phyloP scores from a whole-genome alignment of 2,329 filamentous ascomycete species.

The Rutstroemia sp. region DNA sequence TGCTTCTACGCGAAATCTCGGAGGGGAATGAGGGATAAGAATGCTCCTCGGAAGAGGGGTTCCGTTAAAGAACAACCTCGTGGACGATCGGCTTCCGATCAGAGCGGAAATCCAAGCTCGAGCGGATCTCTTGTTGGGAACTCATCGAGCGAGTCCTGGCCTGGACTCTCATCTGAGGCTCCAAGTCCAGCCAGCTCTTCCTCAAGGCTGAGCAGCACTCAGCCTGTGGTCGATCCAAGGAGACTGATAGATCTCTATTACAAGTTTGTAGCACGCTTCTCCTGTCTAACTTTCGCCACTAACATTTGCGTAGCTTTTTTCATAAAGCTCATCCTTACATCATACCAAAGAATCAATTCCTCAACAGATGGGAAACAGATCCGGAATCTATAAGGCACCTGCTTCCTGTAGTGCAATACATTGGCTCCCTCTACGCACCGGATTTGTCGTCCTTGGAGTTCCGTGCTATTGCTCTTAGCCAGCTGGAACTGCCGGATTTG shows the following conservation, averaged over 20 bases:
- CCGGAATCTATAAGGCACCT: constrained; percentile 28
- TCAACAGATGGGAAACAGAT: constrained; percentile 27
- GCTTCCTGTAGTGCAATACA: constrained; percentile 30
- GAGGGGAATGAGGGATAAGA: constrained; percentile 33
- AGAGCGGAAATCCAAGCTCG: background rate
- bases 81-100: constrained; percentile 1
- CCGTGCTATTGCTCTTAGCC: constrained; percentile 22
- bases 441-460: constrained; percentile 29
- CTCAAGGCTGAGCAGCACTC: constrained; percentile 9
- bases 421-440: constrained; percentile 33
- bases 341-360: constrained; percentile 30
- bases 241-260: constrained; percentile 21
- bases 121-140: background rate
- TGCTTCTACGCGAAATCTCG: constrained; percentile 43
- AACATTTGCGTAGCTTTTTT: constrained; percentile 26
- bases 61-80: constrained; percentile 10
- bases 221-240: constrained; percentile 17
- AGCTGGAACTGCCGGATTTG: constrained; percentile 23
- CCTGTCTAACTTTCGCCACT: constrained; percentile 12
- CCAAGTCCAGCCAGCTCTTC: constrained; percentile 18
- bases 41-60: constrained; percentile 15
- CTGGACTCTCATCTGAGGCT: constrained; percentile 11
- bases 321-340: constrained; percentile 32
- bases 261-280: constrained; percentile 16
- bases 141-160: constrained; percentile 12